phyloP scores from a whole-genome alignment of 2,329 filamentous ascomycete genomes.

The Cyanodermella asteris region DNA sequence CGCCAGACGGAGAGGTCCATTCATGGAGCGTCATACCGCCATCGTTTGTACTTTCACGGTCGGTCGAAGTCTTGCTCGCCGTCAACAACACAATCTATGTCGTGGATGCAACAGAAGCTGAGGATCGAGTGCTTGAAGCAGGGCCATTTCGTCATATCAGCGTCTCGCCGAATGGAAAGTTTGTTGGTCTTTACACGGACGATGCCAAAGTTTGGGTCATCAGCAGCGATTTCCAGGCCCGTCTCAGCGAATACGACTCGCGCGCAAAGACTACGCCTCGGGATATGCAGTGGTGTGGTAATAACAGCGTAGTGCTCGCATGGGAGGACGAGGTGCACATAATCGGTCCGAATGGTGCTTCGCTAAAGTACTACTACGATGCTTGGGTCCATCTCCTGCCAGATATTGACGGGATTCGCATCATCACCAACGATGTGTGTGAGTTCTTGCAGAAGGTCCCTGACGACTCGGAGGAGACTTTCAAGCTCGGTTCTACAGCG shows the following conservation, averaged over 20 bases:
- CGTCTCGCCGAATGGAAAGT: constrained; percentile 78
- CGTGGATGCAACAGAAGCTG: constrained; percentile 70
- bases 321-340: constrained; percentile 98
- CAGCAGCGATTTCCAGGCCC: constrained; percentile 82
- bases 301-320: constrained; percentile 75
- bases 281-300: constrained; percentile 88
- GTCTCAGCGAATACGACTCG: constrained; percentile 78
- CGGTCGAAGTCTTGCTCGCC: constrained; percentile 77
- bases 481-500: constrained; percentile 68
- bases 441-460: constrained; percentile 94
- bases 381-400: constrained; percentile 73
- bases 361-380: constrained; percentile 69
- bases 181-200: constrained; percentile 66
- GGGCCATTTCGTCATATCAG: constrained; percentile 81
- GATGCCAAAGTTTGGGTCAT: constrained; percentile 80
- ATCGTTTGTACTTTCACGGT: constrained; percentile 68
- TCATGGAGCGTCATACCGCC: constrained; percentile 83
- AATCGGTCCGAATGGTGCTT: constrained; percentile 62
- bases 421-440: constrained; percentile 85
- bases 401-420: constrained; percentile 69
- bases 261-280: constrained; percentile 66
- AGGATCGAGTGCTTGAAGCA: constrained; percentile 76
- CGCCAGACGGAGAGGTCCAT: constrained; percentile 57
- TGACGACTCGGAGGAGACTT: constrained; percentile 67
- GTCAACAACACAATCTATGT: constrained; percentile 68